Evolutionary conservation across 257 asterid species (phyloP), one percentile per base, ranked within the genome.

Genomic region (Paulownia fortunei): DNA sequence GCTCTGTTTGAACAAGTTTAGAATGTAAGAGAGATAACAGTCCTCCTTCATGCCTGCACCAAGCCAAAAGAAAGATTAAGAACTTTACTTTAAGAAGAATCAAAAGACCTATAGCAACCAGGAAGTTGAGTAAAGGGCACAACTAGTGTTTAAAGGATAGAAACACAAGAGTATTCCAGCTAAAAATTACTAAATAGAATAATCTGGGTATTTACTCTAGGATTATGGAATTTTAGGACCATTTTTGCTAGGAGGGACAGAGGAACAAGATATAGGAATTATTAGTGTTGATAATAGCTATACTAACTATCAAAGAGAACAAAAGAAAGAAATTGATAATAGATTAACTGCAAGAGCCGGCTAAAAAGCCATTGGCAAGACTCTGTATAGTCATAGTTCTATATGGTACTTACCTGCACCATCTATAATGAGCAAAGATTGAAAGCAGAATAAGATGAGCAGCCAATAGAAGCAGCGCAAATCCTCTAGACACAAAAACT

Each of bases 1-100:
- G 87, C 87, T 84, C 83, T 74, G 79, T 26, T 76, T 79, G 87
- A 49, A 54, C 66, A 76, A 88, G 61, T 77, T 76, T 90, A 10
- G 88, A 86, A 66, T 76, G 82, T 81, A 91, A 36, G 69, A 89
- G 80, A 36, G 88, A 80, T 73, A 84, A 82, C 26, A 95, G 71
- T 58, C 99, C 99, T 54, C 91, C 98, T 84, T 90, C 98, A 49
- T 88, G 94, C 87, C 99, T 95, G 94, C 78, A 76, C 18, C 70
- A 76, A 72, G 72, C 55, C 52, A 61, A 24, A 83, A 23, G 64
- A 32, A 76, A 73, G 51, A 68, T 26, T 68, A 34, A 61, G 36
- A 21, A 41, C 0, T 15, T 15, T 81, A 66, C 70, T 24, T 59
- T 16, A 34, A 60, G 44, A 74, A 56, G 19, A 10, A 10, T 41